Evolutionary conservation across 257 asterid species (phyloP), one percentile per base, ranked within the genome.

Genomic region (Gynochthodes officinalis): DNA sequence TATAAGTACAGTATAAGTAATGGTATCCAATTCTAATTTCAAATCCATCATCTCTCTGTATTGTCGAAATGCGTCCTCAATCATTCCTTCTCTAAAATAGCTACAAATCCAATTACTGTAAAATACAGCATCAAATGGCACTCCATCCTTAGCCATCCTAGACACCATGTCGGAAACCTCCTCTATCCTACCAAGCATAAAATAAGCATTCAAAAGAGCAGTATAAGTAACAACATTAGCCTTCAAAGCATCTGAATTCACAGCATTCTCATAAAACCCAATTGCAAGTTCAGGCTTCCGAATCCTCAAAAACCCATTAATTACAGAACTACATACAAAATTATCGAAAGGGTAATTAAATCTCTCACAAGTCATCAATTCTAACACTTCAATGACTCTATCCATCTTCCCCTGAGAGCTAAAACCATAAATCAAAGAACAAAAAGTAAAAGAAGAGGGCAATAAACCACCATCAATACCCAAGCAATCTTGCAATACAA

Each of bases 201-300:
- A 76, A 78, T 87, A 89, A 71, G 95, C 96, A 85, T 79, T 72
- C 87, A 86, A n/a, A 64, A 87, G 77, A 58, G 85, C 70, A 55
- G 97, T 86, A 71, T 84, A 86, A 70, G 93, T 89, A 73, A 81
- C 85, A 48, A 80, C 65, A 82, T 89, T 86, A 71, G 91, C 82
- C 82, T 62, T 76, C 82, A 90, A 54, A 75, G 74, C 78, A 73
- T 88, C 89, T 14, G 79, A 81, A 46, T 77, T 79, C 42, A 87
- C 78, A 55, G 92, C 91, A 86, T 82, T 85, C 76, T 86, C 93
- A 73, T 82, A 87, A 83, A 93, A 93, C 75, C 78, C 78, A 79
- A 88, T 77, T 1, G 96, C 98, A 53, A 86, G 82, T 62, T 83
- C 92, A 70, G 96, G 86, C 82, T 90, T 86, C 78, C 97, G 91